phyloP scores from a whole-genome alignment of 2,329 filamentous ascomycete species.

The Neonectria ditissima region DNA sequence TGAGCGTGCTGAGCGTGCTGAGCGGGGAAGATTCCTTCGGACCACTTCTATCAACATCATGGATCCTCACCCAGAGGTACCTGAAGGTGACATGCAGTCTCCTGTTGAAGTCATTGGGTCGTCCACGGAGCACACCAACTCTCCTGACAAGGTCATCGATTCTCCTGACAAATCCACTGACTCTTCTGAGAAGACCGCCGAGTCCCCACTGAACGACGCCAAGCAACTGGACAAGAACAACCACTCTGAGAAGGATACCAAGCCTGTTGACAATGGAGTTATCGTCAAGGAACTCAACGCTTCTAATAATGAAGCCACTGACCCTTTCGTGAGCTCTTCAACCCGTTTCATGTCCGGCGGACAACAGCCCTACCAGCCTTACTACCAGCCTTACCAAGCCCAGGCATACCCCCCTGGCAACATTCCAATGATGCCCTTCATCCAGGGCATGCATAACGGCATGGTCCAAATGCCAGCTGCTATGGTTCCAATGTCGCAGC shows the following conservation, averaged over 20 bases:
- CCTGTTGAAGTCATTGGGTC: background rate
- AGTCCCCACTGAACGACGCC: background rate
- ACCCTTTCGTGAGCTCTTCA: background rate
- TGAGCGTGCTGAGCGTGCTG: background rate
- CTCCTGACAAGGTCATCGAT: background rate
- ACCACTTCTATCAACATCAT: background rate
- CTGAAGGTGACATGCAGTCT: background rate
- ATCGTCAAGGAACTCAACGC: background rate
- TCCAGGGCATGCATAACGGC: background rate
- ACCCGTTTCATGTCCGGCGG: background rate
- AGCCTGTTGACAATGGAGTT: background rate
- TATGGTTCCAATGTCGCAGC: background rate
- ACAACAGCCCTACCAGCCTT: background rate
- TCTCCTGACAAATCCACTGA: background rate
- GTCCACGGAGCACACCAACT: background rate
- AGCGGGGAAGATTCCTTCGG: background rate
- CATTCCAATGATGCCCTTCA: background rate
- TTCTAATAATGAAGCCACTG: background rate
- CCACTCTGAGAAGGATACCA: background rate
- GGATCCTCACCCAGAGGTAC: background rate
- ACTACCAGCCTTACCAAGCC: too few species aligned
- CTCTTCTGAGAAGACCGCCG: background rate
- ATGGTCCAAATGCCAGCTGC: background rate
- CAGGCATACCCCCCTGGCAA: background rate
- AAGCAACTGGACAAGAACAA: background rate